These are phyloP conservation scores for Geosmithia morbida DNA, from an alignment of 2,329 filamentous ascomycete species.

Conservation along the genomic window DNA sequence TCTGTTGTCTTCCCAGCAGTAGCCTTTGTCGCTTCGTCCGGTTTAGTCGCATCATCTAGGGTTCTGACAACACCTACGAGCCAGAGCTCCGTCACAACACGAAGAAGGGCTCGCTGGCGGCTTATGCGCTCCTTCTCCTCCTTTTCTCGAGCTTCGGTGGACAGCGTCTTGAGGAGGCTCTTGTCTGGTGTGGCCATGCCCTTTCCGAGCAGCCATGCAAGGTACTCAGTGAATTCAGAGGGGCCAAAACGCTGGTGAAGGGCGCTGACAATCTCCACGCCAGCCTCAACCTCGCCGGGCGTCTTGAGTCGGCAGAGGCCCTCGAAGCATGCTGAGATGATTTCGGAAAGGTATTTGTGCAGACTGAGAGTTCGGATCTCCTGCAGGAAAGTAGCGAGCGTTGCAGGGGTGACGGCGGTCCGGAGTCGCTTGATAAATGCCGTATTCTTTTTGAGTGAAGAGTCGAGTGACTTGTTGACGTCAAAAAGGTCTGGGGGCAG, in stretches of 20 bases:
- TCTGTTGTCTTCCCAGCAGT: conserved; percentile 48
- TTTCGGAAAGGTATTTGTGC: conserved; percentile 93
- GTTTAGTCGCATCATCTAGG: conserved; percentile 49
- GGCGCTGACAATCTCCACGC: conserved; percentile 87
- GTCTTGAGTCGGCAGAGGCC: conserved; percentile 85
- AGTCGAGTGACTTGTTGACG: conserved; percentile 71
- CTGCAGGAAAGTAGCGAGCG: conserved; percentile 70
- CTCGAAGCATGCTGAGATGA: conserved; percentile 91
- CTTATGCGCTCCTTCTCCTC: conserved; percentile 90
- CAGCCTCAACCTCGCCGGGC: conserved; percentile 80
- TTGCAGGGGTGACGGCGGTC: conserved; percentile 70
- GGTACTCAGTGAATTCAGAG: conserved; percentile 74
- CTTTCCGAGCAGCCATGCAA: conserved; percentile 85
- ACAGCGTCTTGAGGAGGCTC: conserved; percentile 60
- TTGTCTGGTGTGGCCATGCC: conserved; percentile 87
- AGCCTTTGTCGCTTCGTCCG: conserved; percentile 49
- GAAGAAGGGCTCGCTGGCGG: conserved; percentile 71
- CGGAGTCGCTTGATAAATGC: conserved; percentile 94
- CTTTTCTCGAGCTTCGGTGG: conserved; percentile 73
- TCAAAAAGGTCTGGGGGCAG: conserved; percentile 54
- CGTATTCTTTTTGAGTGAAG: conserved; percentile 94
- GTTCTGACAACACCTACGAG: conserved; percentile 78
- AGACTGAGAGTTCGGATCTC: conserved; percentile 84
- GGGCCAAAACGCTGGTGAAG: conserved; percentile 91
- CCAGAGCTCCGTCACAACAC: conserved; percentile 93